Evolutionary conservation across 2,329 filamentous ascomycete species (phyloP).

Genomic region (Diaporthe eres): DNA sequence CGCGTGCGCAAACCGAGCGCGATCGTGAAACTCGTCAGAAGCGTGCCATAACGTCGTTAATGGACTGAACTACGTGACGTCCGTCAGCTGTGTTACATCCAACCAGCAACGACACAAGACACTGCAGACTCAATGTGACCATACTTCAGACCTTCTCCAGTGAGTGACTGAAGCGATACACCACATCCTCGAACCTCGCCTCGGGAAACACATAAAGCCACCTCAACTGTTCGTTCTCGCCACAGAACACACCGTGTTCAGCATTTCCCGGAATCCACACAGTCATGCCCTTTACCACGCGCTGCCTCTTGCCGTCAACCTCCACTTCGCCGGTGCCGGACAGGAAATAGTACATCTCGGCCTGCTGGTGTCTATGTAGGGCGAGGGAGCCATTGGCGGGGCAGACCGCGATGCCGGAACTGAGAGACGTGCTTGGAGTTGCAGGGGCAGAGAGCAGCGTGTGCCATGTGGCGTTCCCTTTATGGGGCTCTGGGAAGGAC

Average conservation of each 20-base stretch:
- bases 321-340: slow-evolving; percentile 6
- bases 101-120: too few species aligned
- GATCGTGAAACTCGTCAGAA: not conserved
- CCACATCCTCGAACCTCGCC: not conserved
- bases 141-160: not conserved
- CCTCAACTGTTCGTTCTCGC: not conserved
- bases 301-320: slow-evolving; percentile 12
- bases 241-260: slow-evolving; percentile 21
- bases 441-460: not conserved
- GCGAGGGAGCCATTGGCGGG: slow-evolving; percentile 16
- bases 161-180: not conserved
- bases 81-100: not conserved
- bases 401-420: slow-evolving; percentile 1
- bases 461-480: slow-evolving; percentile 12
- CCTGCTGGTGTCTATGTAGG: slow-evolving; percentile 19
- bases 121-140: not conserved
- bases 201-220: slow-evolving; percentile 24
- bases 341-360: slow-evolving; percentile 5
- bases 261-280: slow-evolving; percentile 8
- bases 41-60: too few species aligned
- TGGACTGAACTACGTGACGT: too few species aligned
- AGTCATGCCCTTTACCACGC: not conserved
- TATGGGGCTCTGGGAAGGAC: not conserved
- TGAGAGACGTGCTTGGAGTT: not conserved
- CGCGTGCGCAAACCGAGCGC: accelerated